Conservation (phyloP, 371 early-diverging fungal species). For the Smittium mucronatum region DNA sequence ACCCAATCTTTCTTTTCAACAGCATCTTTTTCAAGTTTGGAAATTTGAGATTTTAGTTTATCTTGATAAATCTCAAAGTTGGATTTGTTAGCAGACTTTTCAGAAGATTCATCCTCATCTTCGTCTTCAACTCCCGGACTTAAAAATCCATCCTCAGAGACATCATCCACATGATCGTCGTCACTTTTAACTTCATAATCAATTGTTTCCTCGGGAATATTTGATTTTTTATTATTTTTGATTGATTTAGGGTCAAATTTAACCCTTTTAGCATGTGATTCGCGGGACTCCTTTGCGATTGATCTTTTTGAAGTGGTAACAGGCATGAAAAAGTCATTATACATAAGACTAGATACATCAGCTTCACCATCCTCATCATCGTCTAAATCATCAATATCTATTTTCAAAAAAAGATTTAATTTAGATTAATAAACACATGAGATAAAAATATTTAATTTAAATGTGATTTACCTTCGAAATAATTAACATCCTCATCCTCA, state of each 20-base stretch:
- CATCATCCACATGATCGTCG: slow-evolving; percentile 12
- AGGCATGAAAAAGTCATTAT: slow-evolving; percentile 32
- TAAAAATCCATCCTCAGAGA: slow-evolving; percentile 21
- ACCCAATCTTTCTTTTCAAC: slow-evolving; percentile 78
- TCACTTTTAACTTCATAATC: slow-evolving; percentile 1
- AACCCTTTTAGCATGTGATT: slow-evolving; percentile 22
- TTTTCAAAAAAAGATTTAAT: background rate
- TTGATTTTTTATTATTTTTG: slow-evolving; percentile 18
- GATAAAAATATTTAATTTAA: background rate
- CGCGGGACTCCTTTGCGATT: slow-evolving; percentile 18
- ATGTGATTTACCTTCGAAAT: slow-evolving; percentile 29
- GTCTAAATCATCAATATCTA: slow-evolving; percentile 37
- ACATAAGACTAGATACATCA: slow-evolving; percentile 26
- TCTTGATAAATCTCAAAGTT: slow-evolving; percentile 63
- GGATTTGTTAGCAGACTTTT: slow-evolving; percentile 36
- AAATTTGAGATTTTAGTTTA: slow-evolving; percentile 50
- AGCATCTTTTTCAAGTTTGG: slow-evolving; percentile 71
- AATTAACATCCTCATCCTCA: slow-evolving; percentile 29
- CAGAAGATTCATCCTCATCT: slow-evolving; percentile 17
- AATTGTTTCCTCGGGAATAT: slow-evolving; percentile 8
- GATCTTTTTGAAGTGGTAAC: slow-evolving; percentile 19
- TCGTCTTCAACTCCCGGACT: slow-evolving; percentile 16
- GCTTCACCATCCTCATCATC: slow-evolving; percentile 28
- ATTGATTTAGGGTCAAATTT: slow-evolving; percentile 22
- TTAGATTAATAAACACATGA: background rate